Percentiles rank a stretch among this genome's conserved stretches.
These are phyloP conservation scores for Penicillium sp. DNA, from an alignment of 2,329 filamentous ascomycete species.

Conservation along the genomic window DNA sequence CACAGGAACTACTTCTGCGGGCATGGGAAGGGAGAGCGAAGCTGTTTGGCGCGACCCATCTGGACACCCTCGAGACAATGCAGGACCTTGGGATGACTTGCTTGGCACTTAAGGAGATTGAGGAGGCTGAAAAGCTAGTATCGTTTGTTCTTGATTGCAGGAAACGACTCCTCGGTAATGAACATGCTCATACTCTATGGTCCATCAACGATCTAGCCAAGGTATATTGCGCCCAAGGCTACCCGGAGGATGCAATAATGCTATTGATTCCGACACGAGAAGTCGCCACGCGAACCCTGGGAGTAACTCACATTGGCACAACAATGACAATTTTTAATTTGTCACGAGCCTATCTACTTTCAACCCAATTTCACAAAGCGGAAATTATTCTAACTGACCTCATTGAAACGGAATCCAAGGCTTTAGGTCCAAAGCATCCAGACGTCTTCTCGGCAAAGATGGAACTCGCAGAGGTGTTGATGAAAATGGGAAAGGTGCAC, in stretches of 20 bases:
- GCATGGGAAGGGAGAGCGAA: constrained; percentile 17
- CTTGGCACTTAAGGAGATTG: constrained; percentile 9
- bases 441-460: constrained; percentile 20
- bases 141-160: constrained; percentile 19
- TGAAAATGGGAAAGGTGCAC: constrained; percentile 10
- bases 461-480: constrained; percentile 18
- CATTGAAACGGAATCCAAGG: constrained; percentile 17
- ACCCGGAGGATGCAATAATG: constrained; percentile 23
- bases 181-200: constrained; percentile 37
- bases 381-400: constrained; percentile 16
- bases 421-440: constrained; percentile 22
- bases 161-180: constrained; percentile 26
- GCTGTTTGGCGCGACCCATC: constrained; percentile 22
- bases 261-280: constrained; percentile 19
- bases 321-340: constrained; percentile 20
- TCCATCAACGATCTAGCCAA: constrained; percentile 36
- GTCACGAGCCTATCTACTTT: constrained; percentile 15
- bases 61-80: constrained; percentile 21
- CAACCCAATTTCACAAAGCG: constrained; percentile 14
- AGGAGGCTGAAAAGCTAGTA: constrained; percentile 18
- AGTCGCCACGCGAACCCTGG: constrained; percentile 15
- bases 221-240: constrained; percentile 28
- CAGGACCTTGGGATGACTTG: constrained; percentile 18
- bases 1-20: constrained; percentile 15
- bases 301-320: constrained; percentile 19